A percentile compares a stretch with the other conserved stretches of the same genome.
These are phyloP conservation scores for Penicillium italicum DNA, from an alignment of 2,329 filamentous ascomycete genomes.

Conservation along the genomic window DNA sequence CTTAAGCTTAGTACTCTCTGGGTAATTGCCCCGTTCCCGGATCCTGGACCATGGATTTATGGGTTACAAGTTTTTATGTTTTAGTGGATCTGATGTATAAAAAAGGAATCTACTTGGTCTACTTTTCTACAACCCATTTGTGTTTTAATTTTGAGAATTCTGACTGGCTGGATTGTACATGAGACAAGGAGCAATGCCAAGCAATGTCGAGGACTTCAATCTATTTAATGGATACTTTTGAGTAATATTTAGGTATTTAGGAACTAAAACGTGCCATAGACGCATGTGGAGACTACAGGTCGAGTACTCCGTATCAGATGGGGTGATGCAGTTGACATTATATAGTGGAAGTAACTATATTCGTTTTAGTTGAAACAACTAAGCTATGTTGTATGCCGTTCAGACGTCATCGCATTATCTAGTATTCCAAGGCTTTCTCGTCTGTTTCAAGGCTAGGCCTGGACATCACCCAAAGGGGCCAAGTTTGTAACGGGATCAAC, in stretches of 20 bases:
- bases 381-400: background rate
- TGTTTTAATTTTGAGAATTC: background rate
- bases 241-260: too few species aligned
- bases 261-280: background rate
- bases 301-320: background rate
- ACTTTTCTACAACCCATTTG: too few species aligned
- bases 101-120: background rate
- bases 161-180: background rate
- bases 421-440: background rate
- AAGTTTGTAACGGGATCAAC: too few species aligned
- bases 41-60: background rate
- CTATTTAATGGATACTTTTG: background rate
- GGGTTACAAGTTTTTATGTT: background rate
- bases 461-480: background rate
- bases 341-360: background rate
- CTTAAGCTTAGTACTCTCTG: background rate
- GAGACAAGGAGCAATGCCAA: background rate
- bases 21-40: background rate
- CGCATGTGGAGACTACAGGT: background rate
- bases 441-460: too few species aligned
- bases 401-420: background rate
- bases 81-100: background rate
- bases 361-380: background rate
- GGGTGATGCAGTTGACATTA: background rate
- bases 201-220: background rate